Evolutionary conservation across 2,329 filamentous ascomycete species (phyloP).

Genomic region (Fusarium musae): DNA sequence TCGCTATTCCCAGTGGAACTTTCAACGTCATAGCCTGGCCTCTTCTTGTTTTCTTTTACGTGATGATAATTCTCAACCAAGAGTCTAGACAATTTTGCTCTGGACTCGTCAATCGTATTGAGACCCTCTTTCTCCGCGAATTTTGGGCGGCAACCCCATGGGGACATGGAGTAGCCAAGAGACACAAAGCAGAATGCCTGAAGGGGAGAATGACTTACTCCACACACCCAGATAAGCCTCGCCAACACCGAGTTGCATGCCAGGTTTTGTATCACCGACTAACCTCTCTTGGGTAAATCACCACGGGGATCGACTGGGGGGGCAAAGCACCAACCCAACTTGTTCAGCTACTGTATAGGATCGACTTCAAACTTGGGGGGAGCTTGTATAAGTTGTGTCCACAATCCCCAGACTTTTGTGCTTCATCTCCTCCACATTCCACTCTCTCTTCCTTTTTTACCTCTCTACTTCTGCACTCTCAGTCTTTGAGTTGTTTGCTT

Average conservation of each 20-base stretch:
- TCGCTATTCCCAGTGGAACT: constrained; percentile 24
- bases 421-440: constrained; percentile 16
- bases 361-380: not conserved
- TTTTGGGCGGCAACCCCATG: constrained; percentile 13
- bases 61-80: not conserved
- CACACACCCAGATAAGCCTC: constrained; percentile 5
- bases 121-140: constrained; percentile 18
- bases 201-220: constrained; percentile 2
- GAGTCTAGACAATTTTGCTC: not conserved
- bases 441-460: constrained; percentile 1
- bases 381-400: constrained; percentile 34
- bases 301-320: constrained; percentile 20
- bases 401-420: constrained; percentile 26
- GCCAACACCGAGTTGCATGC: not conserved
- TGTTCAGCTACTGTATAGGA: not conserved
- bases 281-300: constrained; percentile 12
- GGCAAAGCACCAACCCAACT: not conserved
- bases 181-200: not conserved
- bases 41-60: constrained; percentile 27
- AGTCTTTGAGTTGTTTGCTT: constrained; percentile 15
- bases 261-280: constrained; percentile 18
- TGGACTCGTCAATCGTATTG: not conserved
- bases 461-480: not conserved
- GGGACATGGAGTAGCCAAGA: constrained; percentile 13
- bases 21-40: constrained; percentile 22